These are phyloP conservation scores for Jackrogersella multiformis DNA, from an alignment of 495 filamentous ascomycete genomes.

Conservation along the genomic window DNA sequence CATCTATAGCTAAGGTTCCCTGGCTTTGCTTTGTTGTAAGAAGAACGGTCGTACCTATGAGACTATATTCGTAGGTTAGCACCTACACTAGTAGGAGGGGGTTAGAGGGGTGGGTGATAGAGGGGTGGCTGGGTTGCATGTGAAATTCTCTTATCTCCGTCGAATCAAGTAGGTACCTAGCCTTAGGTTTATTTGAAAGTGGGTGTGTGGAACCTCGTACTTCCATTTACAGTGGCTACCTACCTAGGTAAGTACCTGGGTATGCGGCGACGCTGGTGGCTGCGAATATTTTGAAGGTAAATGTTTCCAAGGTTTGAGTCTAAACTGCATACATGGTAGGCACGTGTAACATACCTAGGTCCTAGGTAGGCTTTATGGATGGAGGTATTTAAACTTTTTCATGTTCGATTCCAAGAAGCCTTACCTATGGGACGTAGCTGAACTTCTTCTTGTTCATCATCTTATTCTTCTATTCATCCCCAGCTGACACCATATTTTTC, in stretches of 20 bases:
- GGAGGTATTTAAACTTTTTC: no score
- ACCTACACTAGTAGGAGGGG: not conserved
- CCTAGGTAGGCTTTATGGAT: conserved; percentile 15
- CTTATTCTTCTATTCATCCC: not conserved
- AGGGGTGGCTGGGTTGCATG: conserved; percentile 32
- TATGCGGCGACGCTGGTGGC: not conserved
- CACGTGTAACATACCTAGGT: not conserved
- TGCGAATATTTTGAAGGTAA: conserved; percentile 4
- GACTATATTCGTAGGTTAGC: not conserved
- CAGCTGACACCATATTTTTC: not conserved
- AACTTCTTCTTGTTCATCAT: not conserved
- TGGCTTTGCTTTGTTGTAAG: no score
- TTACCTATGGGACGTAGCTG: no score
- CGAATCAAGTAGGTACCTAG: no score
- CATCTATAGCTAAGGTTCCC: not conserved
- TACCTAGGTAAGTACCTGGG: no score
- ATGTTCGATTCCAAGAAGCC: no score
- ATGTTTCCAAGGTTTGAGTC: not conserved
- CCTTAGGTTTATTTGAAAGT: conserved; percentile 12
- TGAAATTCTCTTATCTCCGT: conserved; percentile 36
- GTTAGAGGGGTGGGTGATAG: no score
- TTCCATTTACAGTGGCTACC: conserved; percentile 9
- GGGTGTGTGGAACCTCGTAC: conserved; percentile 23
- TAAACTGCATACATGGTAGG: conserved; percentile 4
- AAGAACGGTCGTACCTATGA: not conserved